Base-by-base conservation (phyloP, 2,329 filamentous ascomycete genomes). In the Ilyonectria sp. region DNA sequence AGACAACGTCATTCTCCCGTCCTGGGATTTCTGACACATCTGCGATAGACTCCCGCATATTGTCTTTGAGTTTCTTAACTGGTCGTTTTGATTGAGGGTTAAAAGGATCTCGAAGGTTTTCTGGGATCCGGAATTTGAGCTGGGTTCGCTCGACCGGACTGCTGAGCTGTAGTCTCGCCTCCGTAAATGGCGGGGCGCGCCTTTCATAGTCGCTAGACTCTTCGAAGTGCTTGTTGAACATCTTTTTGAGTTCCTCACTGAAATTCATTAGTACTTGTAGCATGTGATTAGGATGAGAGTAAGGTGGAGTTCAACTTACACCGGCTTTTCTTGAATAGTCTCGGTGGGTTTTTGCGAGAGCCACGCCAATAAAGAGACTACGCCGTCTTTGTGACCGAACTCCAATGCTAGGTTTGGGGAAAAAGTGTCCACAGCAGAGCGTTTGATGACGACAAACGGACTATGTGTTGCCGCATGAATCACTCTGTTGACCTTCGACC, bases 21-120 rank as follows among this genome's bases (percentile, higher is more conserved):
- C 26, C 10, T 43, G 23, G 6, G 56, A 31, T 31, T 56, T 59
- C 11, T 23, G 53, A 19, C 33, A 21, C 21, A 11, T 44, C 15
- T 19, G 17, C 33, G 43, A 19, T 15, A 13, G 53, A 26, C 21
- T 37, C 69, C 35, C 69, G 54, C 73, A 79, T 74, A 29, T 43
- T 74, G 44, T 79, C 76, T 43, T 74, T 78, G 37, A 79, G 67
- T 31, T 75, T 78, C n/a, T 44, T 44, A 13, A 37, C 52, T 11
- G 43, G 57, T 33, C 58, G 55, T 17, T 59, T 65, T 31, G 58
- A 64, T 6, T 67, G 56, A 21, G 54, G 64, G 37, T 65, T 21
- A 29, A 72, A 69, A 21, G 63, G 68, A 33, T 69, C 61, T 40
- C 52, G 56, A 15, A 33, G 53, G 21, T 58, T 52, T 63, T 37